Evolutionary conservation across 2,329 filamentous ascomycete genomes (phyloP), one percentile per base, ranked within the genome.

Genomic region (Aspergillus novoparasiticus): DNA sequence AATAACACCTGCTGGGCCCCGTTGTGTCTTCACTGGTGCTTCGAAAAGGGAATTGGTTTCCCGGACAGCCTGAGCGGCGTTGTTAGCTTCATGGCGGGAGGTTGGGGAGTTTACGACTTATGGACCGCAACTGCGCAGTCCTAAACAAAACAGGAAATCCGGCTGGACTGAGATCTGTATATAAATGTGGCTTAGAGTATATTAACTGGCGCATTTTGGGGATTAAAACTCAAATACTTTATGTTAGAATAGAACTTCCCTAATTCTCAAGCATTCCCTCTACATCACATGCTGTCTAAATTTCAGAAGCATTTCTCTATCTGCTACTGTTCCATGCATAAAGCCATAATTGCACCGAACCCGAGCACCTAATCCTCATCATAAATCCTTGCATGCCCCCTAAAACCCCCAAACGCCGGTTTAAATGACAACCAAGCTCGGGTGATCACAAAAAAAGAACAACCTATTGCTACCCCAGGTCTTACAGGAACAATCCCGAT

Each of bases 11-110:
- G 90, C 36, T 96, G 92, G 88, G 87, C 91, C 61, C 93, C 94
- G 36, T 82, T 96, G 75, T 94, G 92, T 65, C 73, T 94, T 30
- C 93, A 97, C 80, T 97, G 91, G 90, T 90, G 92, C 71, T 76
- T 89, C 46, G 87, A 91, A 64, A 81, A 86, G 61, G 92, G 91
- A 0, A 74, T 88, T 58, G 78, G 77, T 11, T 76, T 91, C 60
- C 83, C 84, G 41, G 86, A 89, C 64, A 81, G 83, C 64, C 79
- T 84, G 72, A 80, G 89, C 30, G 89, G 87, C 0, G 71, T 86
- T 28, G 79, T 87, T 58, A 89, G 89, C 8, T 83, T 81, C 55
- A 71, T 83, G 64, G 83, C 83, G 16, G 81, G 80, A 4, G 71
- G 78, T 63, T 80, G 80, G 73, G 79, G 78, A 14, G 72, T 84